A percentile compares a stretch with the other conserved stretches of the same genome.
Evolutionary conservation across 306 rosid genomes (phyloP).

Genomic region (Begonia loranthoides): DNA sequence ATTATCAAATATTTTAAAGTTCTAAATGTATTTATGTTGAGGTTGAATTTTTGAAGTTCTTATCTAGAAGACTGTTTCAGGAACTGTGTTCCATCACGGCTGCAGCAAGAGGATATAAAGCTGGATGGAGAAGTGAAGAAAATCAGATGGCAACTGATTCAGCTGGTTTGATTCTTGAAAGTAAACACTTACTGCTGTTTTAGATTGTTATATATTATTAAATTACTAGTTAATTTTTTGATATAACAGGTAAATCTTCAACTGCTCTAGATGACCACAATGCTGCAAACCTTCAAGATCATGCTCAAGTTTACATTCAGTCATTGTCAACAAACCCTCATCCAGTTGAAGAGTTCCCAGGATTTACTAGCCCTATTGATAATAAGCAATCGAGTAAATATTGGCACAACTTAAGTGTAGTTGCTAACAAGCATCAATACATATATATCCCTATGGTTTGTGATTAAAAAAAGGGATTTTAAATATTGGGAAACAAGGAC

Average conservation of each 20-base stretch:
- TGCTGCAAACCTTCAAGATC: conserved; percentile 30
- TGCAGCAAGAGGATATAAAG: conserved; percentile 30
- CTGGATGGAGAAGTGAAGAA: conserved; percentile 39
- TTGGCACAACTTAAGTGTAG: too few relatives aligned
- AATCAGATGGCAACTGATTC: conserved; percentile 29
- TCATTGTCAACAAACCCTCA: conserved; percentile 24
- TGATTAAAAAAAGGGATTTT: too few relatives aligned
- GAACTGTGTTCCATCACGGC: conserved; percentile 29
- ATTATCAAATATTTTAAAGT: too few relatives aligned
- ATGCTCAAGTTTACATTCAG: conserved; percentile 32
- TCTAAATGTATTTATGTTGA: too few relatives aligned
- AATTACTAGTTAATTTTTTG: neutral
- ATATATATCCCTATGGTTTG: too few relatives aligned
- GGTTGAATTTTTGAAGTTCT: too few relatives aligned
- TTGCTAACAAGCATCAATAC: too few relatives aligned
- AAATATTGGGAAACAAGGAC: too few relatives aligned
- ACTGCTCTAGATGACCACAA: conserved; percentile 27
- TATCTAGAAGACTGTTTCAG: conserved; percentile 12
- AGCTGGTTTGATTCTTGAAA: conserved; percentile 21
- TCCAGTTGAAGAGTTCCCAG: conserved; percentile 49
- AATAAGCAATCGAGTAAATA: conserved; percentile 42
- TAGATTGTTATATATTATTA: neutral
- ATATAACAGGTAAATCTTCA: conserved; percentile 15
- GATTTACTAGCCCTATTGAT: conserved; percentile 37
- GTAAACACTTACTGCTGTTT: conserved; percentile 4